These are phyloP conservation scores for Metschnikowia koreensis DNA, from an alignment of 805 yeast species.

Conservation along the genomic window DNA sequence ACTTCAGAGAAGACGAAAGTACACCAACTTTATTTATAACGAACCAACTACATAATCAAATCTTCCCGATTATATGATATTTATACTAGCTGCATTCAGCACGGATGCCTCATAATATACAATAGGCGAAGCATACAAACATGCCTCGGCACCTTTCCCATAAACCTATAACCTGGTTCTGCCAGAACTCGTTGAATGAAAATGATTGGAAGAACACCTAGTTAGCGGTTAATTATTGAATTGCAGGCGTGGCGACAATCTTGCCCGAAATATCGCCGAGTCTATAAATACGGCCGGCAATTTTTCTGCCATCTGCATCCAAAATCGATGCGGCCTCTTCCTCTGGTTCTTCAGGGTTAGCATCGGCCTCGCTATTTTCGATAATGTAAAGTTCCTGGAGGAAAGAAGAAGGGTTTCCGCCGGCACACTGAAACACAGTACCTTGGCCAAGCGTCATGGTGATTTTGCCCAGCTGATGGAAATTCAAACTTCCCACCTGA, in stretches of 20 bases:
- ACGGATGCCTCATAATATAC: too few species aligned
- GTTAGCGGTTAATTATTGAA: too few species aligned
- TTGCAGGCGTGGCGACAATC: slow-evolving; percentile 20
- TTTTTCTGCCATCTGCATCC: slow-evolving; percentile 17
- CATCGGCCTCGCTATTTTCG: slow-evolving; percentile 32
- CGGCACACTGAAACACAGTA: slow-evolving; percentile 58
- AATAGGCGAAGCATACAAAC: too few species aligned
- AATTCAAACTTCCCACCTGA: slow-evolving; percentile 65
- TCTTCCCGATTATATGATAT: too few species aligned
- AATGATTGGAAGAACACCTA: too few species aligned
- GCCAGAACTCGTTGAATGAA: too few species aligned
- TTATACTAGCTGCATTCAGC: too few species aligned
- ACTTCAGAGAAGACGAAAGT: too few species aligned
- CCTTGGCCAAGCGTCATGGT: slow-evolving; percentile 72
- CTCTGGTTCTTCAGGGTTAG: slow-evolving; percentile 17
- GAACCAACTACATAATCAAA: too few species aligned
- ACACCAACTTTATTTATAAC: too few species aligned
- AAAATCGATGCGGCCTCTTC: slow-evolving; percentile 28
- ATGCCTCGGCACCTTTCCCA: too few species aligned
- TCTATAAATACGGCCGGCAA: slow-evolving; percentile 17
- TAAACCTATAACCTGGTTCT: too few species aligned
- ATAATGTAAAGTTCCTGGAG: slow-evolving; percentile 69
- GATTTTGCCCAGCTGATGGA: slow-evolving; percentile 81
- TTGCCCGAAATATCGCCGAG: slow-evolving; percentile 18
- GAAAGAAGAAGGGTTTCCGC: slow-evolving; percentile 68